Percentiles rank a stretch among this genome's conserved stretches.
phyloP scores from a whole-genome alignment of 2,329 filamentous ascomycete genomes.

The Domatiomyces catenatus region DNA sequence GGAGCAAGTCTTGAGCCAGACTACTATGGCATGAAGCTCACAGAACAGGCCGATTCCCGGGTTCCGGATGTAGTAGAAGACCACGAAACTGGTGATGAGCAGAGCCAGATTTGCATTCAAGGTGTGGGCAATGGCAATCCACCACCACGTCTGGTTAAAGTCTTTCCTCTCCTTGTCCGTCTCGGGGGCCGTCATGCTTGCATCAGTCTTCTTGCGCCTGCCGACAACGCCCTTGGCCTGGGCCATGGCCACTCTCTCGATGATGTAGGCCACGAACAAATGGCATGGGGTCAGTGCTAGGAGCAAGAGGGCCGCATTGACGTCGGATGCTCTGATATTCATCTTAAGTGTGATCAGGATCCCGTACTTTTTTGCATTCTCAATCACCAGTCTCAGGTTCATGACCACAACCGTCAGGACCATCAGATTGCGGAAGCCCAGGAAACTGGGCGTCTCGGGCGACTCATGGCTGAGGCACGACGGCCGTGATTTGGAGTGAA shows the following conservation, averaged over 20 bases:
- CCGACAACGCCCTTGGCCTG: conserved; percentile 57
- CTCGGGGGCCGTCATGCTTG: conserved; percentile 40
- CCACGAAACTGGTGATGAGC: conserved; percentile 62
- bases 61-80: conserved; percentile 85
- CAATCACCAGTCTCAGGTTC: conserved; percentile 85
- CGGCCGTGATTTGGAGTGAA: conserved; percentile 56
- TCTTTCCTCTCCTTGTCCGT: conserved; percentile 42
- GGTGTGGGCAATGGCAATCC: conserved; percentile 65
- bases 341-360: conserved; percentile 84
- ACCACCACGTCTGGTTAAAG: conserved; percentile 63
- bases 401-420: conserved; percentile 82
- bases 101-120: conserved; percentile 73
- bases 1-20: conserved; percentile 90
- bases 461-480: conserved; percentile 82
- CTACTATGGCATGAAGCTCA: conserved; percentile 81
- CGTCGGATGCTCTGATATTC: conserved; percentile 65
- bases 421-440: conserved; percentile 93
- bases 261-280: conserved; percentile 74
- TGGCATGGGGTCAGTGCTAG: conserved; percentile 84
- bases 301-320: conserved; percentile 59
- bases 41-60: conserved; percentile 83
- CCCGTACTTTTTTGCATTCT: conserved; percentile 70
- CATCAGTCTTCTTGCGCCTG: conserved; percentile 35
- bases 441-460: conserved; percentile 58
- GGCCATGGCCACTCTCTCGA: conserved; percentile 68